A percentile compares a stretch with the other conserved stretches of the same genome.
These are phyloP conservation scores for Tetrapyrgos nigripes DNA, from an alignment of 1,284 basidiomycete genomes.

Conservation along the genomic window DNA sequence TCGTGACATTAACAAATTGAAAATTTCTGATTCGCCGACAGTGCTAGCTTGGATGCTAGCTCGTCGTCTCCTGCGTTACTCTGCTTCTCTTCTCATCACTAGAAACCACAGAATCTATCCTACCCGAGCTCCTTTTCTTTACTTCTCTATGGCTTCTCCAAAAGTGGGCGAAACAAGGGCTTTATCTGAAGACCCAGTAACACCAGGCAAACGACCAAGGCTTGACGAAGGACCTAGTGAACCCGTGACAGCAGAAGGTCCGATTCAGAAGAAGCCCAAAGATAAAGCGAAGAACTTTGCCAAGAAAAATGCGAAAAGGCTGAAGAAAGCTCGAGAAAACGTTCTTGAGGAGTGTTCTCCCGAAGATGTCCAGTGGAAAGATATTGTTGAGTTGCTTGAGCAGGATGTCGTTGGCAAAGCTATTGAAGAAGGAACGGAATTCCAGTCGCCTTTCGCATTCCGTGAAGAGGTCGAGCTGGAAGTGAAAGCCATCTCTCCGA, in stretches of 20 bases:
- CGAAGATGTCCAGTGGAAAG: conserved; percentile 79
- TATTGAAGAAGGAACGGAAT: conserved; percentile 56
- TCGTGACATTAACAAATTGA: no score
- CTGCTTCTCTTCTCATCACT: not conserved
- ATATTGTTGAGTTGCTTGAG: conserved; percentile 75
- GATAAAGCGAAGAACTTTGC: conserved; percentile 23
- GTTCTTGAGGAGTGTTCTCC: conserved; percentile 70
- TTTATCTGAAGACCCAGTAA: conserved; percentile 1
- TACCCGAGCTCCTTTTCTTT: conserved; percentile 14
- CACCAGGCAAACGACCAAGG: conserved; percentile 17
- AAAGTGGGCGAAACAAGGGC: conserved; percentile 1
- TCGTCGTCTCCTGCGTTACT: not conserved
- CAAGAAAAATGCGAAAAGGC: conserved; percentile 34
- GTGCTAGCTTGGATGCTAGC: not conserved
- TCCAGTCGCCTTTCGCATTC: conserved; percentile 64
- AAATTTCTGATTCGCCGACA: not conserved
- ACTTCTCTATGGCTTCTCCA: conserved; percentile 16
- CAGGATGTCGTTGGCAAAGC: conserved; percentile 58
- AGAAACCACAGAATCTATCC: not conserved
- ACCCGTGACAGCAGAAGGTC: not conserved
- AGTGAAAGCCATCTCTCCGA: conserved; percentile 67
- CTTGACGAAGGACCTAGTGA: not conserved
- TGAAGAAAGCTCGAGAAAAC: conserved; percentile 25
- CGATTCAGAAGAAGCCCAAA: conserved; percentile 10
- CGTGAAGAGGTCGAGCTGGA: conserved; percentile 71